Conservation (phyloP, 306 rosid genomes). For the Abrus precatorius region DNA sequence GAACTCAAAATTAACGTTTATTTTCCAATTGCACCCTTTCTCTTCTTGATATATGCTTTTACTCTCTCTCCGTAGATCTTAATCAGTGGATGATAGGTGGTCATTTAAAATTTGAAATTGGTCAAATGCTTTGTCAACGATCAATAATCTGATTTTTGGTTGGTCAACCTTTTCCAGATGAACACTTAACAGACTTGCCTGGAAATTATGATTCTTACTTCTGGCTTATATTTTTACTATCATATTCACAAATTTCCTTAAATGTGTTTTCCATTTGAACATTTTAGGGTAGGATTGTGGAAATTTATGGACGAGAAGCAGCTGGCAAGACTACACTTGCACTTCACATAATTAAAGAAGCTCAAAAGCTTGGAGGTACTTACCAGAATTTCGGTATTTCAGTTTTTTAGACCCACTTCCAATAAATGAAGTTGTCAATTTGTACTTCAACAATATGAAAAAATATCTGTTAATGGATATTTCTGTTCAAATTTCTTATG, state of each 20-base stretch:
- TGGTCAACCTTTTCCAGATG: conserved; percentile 12
- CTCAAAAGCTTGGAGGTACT: conserved; percentile 90
- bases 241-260: conserved; percentile 23
- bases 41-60: neutral
- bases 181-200: conserved; percentile 5
- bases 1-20: neutral
- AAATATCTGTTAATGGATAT: neutral
- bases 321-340: conserved; percentile 95
- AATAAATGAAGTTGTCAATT: conserved; percentile 15
- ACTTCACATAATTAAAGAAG: conserved; percentile 85
- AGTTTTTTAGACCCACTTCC: conserved; percentile 16
- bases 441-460: conserved; percentile 16
- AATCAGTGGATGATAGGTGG: neutral
- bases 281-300: conserved; percentile 87
- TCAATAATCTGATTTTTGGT: conserved; percentile 37
- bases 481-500: conserved; percentile 28
- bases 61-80: neutral
- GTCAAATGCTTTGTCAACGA: conserved; percentile 28
- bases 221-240: conserved; percentile 19
- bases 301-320: conserved; percentile 88
- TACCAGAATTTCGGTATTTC: conserved; percentile 11
- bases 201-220: conserved; percentile 21
- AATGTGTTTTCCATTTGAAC: conserved; percentile 4
- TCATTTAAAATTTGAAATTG: conserved; percentile 2
- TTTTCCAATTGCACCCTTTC: neutral